phyloP scores from a whole-genome alignment of 2,329 filamentous ascomycete species.

The Hymenoscyphus fructigenus region DNA sequence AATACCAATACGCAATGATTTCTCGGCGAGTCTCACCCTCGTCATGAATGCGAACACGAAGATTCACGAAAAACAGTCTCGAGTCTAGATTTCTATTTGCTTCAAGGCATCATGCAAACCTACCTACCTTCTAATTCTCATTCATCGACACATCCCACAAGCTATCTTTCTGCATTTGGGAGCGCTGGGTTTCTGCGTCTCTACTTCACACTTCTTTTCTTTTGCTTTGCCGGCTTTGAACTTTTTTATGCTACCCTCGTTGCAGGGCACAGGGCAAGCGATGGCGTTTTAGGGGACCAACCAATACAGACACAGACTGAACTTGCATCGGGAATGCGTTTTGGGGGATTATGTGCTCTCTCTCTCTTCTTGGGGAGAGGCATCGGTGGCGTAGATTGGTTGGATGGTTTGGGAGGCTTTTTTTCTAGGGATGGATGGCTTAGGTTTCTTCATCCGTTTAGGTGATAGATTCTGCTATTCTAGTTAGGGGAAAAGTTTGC shows the following conservation, averaged over 20 bases:
- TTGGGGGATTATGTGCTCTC: background rate
- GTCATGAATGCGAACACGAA: background rate
- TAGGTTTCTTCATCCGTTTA: background rate
- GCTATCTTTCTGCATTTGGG: background rate
- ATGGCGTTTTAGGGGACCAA: background rate
- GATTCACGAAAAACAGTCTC: background rate
- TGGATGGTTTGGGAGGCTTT: background rate
- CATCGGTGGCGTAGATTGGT: background rate
- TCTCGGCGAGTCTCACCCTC: background rate
- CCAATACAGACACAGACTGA: background rate
- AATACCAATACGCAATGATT: background rate
- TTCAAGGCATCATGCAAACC: background rate
- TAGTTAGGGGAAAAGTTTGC: slow-evolving; percentile 4
- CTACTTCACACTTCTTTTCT: background rate
- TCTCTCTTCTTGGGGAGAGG: background rate
- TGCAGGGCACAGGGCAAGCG: slow-evolving; percentile 4
- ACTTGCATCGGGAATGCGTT: background rate
- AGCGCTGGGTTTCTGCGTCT: background rate
- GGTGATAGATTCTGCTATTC: background rate
- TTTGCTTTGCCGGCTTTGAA: background rate
- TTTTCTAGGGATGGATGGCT: background rate
- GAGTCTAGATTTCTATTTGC: background rate
- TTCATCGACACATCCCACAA: background rate
- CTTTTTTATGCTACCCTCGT: slow-evolving; percentile 2
- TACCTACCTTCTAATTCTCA: background rate